Evolutionary conservation across 805 yeast species (phyloP).

Genomic region (Metschnikowia bowlesiae): DNA sequence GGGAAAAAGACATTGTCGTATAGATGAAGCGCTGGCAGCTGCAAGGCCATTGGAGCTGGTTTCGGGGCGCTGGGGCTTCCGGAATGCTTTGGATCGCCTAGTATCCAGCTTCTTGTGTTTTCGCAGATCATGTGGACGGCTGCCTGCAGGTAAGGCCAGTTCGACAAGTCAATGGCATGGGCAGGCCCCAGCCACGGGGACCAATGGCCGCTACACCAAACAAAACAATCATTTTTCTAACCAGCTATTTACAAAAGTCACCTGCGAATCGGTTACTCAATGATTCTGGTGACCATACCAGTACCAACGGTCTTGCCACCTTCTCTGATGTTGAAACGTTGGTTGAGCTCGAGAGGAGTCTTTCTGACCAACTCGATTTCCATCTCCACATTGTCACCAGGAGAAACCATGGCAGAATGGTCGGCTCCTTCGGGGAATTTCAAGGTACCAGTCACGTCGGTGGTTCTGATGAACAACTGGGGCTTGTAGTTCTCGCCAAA

Average conservation of each 20-base stretch:
- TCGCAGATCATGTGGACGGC: background rate
- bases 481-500: slow-evolving; percentile 98
- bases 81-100: background rate
- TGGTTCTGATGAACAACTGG: slow-evolving; percentile 93
- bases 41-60: slow-evolving; percentile 10
- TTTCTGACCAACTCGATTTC: slow-evolving; percentile 83
- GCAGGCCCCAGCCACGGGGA: too few species aligned
- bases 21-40: slow-evolving; percentile 33
- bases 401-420: slow-evolving; percentile 86
- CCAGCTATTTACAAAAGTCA: slow-evolving; percentile 3
- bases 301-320: slow-evolving; percentile 99
- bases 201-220: background rate
- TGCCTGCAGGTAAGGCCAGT: background rate
- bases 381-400: slow-evolving; percentile 99
- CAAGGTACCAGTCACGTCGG: slow-evolving; percentile 87
- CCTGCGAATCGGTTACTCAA: slow-evolving; percentile 44
- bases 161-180: background rate
- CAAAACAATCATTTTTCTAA: slow-evolving; percentile 2
- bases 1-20: slow-evolving; percentile 24
- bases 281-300: slow-evolving; percentile 91
- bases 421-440: slow-evolving; percentile 85
- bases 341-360: slow-evolving; percentile 92
- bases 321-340: slow-evolving; percentile 98
- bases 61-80: background rate
- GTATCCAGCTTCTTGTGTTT: background rate